phyloP scores from a whole-genome alignment of 139 green algal genomes.

The Haematococcus lacustris region DNA sequence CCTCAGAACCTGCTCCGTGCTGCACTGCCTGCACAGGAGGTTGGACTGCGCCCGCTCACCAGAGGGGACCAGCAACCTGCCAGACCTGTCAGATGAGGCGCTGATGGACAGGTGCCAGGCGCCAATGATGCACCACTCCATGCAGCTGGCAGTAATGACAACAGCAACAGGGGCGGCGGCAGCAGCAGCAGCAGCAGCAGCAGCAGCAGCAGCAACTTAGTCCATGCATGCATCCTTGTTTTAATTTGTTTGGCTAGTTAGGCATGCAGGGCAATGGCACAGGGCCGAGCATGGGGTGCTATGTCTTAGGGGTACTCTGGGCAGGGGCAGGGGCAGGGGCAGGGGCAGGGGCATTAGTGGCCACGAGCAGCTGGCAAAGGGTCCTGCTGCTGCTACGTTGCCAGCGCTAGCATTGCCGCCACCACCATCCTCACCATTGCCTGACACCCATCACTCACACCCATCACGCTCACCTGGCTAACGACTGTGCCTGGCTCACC shows the following conservation, averaged over 20 bases:
- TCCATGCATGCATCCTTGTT: not conserved
- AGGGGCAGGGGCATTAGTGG: no score
- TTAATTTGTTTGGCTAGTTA: not conserved
- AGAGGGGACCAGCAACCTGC: constrained; percentile 13
- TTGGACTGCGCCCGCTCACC: not conserved
- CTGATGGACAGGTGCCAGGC: constrained; percentile 15
- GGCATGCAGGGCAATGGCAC: not conserved
- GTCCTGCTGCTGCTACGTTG: not conserved
- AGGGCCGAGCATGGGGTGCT: no score
- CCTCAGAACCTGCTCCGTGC: not conserved
- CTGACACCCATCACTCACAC: not conserved
- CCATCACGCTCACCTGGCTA: not conserved
- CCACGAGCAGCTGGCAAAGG: not conserved
- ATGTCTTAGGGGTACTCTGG: no score
- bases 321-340: no score
- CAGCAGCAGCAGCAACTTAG: not conserved
- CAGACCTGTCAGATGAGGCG: constrained; percentile 38
- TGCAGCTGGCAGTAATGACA: no score
- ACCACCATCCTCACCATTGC: not conserved
- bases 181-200: not conserved
- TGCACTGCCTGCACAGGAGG: not conserved
- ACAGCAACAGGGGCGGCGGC: no score
- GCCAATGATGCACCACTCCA: no score
- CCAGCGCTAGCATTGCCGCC: not conserved
- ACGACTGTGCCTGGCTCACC: not conserved